phyloP scores from a whole-genome alignment of 768 basidiomycete genomes.

The Daedaleopsis nitida region DNA sequence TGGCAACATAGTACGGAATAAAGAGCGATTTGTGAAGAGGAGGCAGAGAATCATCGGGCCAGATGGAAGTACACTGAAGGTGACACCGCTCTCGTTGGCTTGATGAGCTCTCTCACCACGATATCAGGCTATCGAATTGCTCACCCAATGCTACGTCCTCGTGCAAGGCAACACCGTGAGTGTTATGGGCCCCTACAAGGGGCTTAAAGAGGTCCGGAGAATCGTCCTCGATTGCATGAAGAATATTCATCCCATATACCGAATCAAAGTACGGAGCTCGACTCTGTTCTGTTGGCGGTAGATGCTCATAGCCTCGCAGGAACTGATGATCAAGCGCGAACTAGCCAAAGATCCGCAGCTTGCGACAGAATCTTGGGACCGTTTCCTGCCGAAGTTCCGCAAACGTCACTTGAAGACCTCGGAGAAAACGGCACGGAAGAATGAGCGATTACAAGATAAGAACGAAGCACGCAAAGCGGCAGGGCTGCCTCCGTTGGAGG shows the following conservation, averaged over 20 bases:
- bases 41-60: slow-evolving; percentile 97
- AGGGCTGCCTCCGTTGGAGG: slow-evolving; percentile 50
- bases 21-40: slow-evolving; percentile 95
- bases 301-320: slow-evolving; percentile 40
- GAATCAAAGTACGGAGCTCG: slow-evolving; percentile 74
- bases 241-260: slow-evolving; percentile 98
- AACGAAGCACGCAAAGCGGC: slow-evolving; percentile 66
- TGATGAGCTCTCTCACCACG: background rate
- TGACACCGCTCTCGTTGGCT: slow-evolving; percentile 28
- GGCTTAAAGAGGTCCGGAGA: slow-evolving; percentile 92
- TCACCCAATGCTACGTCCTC: slow-evolving; percentile 95
- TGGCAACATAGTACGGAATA: slow-evolving; percentile 90
- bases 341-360: slow-evolving; percentile 97
- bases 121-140: slow-evolving; percentile 87
- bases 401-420: slow-evolving; percentile 91
- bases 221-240: slow-evolving; percentile 99
- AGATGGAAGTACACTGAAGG: slow-evolving; percentile 96
- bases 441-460: slow-evolving; percentile 64
- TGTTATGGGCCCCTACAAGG: slow-evolving; percentile 96
- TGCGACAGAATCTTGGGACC: slow-evolving; percentile 92
- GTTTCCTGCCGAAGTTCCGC: slow-evolving; percentile 95
- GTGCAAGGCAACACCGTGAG: slow-evolving; percentile 99
- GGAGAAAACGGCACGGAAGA: slow-evolving; percentile 91
- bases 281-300: background rate
- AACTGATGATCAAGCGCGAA: slow-evolving; percentile 98